Base-by-base conservation (phyloP, 2,329 filamentous ascomycete genomes). In the Pestalotiopsis sp. region DNA sequence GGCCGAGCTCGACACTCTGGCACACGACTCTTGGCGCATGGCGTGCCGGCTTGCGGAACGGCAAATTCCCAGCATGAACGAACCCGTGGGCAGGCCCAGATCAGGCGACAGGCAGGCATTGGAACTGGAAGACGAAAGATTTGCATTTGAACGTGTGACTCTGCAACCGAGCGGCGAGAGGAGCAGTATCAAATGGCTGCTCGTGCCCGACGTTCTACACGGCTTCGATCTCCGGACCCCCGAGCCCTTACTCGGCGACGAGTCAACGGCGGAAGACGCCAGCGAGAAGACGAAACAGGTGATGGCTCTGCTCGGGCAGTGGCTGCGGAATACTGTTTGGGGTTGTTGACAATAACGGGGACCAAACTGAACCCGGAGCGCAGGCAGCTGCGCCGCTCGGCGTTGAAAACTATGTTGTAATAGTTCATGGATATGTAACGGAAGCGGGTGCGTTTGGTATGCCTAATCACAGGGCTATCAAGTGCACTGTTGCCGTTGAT, bases 11-110 rank as follows among this genome's bases (percentile, higher is more conserved):
- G 64, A 66, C 38, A 24, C 40, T 11, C 35, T 66, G 7, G 52
- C 64, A n/a, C 64, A 66, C 55, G 64, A 66, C 17, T n/a, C 52
- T 22, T 66, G 64, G 64, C 64, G 64, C 26, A 66, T 66, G 64
- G 64, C 64, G 17, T 66, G 64, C n/a, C 24, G 64, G 9, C 38
- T 66, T n/a, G 64, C 64, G 3, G 55, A 30, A 13, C 52, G 64
- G 22, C 40, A 55, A 22, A 39, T 66, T 7, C 64, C 64, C 10
- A 55, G 44, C 22, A 52, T 66, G 52, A 30, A 40, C 11, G 64
- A 66, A 30, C 55, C 26, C 24, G 64, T 66, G 7, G 64, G 64
- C n/a, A 9, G 64, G 38, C 55, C 64, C 6, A 30, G 20, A n/a
- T 55, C 39, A 11, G 55, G 64, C 26, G 64, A 55, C 9, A 24